Percentiles rank a stretch among this genome's conserved stretches.
Conservation (phyloP, 495 filamentous ascomycete species). For the Aspergillus taichungensis region DNA sequence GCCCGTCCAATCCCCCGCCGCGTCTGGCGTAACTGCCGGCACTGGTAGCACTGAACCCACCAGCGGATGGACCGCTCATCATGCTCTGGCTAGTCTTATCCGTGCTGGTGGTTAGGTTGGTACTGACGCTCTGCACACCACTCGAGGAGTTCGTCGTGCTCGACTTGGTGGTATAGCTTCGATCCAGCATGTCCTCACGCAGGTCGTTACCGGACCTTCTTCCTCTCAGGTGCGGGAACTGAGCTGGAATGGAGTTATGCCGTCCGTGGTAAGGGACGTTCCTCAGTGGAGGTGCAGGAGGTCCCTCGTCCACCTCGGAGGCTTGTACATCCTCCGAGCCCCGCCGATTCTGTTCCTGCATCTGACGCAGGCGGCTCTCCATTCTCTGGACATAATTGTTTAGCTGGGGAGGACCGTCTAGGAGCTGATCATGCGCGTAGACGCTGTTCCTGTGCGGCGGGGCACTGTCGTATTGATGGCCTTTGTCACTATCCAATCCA, state of each 20-base stretch:
- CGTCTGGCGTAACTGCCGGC: slow-evolving; percentile 83
- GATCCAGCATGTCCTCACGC: slow-evolving; percentile 55
- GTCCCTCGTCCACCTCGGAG: slow-evolving; percentile 41
- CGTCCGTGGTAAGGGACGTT: slow-evolving; percentile 41
- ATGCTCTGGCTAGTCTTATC: slow-evolving; percentile 72
- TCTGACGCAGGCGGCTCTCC: slow-evolving; percentile 67
- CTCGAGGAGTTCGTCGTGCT: slow-evolving; percentile 67
- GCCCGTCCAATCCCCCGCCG: slow-evolving; percentile 38
- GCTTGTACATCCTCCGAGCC: slow-evolving; percentile 26
- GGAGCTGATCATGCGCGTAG: slow-evolving; percentile 36
- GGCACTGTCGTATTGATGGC: slow-evolving; percentile 30
- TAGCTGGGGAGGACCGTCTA: slow-evolving; percentile 58
- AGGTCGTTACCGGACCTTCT: slow-evolving; percentile 84
- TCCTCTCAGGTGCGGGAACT: slow-evolving; percentile 36
- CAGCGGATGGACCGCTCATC: slow-evolving; percentile 89
- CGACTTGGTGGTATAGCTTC: slow-evolving; percentile 81
- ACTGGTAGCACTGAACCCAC: slow-evolving; percentile 88
- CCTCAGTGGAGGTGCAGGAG: slow-evolving; percentile 54
- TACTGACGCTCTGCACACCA: slow-evolving; percentile 60
- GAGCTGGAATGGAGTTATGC: slow-evolving; percentile 37
- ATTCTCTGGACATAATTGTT: slow-evolving; percentile 83
- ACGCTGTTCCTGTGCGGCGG: slow-evolving; percentile 27
- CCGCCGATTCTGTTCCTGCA: slow-evolving; percentile 54
- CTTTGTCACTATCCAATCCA: slow-evolving; percentile 52
- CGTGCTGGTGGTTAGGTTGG: slow-evolving; percentile 62